Percentiles rank a stretch among this genome's conserved stretches.
phyloP scores from a whole-genome alignment of 208 protist genomes.

The Naegleria gruberi region DNA sequence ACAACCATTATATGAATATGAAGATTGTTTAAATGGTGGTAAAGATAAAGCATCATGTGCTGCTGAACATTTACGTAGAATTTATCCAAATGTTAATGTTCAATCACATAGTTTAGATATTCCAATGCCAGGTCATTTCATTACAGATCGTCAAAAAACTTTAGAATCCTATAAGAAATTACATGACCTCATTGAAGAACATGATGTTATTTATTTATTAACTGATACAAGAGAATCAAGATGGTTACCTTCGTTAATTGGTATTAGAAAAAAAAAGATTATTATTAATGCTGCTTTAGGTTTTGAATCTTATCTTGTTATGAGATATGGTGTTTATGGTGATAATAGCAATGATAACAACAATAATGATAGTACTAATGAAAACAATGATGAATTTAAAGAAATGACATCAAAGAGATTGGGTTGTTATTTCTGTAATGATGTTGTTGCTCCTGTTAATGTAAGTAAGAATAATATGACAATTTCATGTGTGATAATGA shows the following conservation, averaged over 20 bases:
- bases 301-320: constrained; percentile 94
- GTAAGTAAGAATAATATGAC: neutral
- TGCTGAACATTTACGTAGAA: constrained; percentile 17
- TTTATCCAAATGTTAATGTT: constrained; percentile 8
- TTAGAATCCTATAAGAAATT: constrained; percentile 50
- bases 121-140: constrained; percentile 17
- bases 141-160: constrained; percentile 31
- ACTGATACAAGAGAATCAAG: constrained; percentile 90
- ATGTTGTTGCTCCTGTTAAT: constrained; percentile 78
- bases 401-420: constrained; percentile 32
- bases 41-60: constrained; percentile 28
- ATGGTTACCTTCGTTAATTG: constrained; percentile 92
- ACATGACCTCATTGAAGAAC: constrained; percentile 57
- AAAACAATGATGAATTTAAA: neutral
- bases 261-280: constrained; percentile 62
- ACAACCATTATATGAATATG: constrained; percentile 56
- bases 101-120: neutral
- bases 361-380: neutral
- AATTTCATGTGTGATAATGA: too few species aligned
- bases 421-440: constrained; percentile 97
- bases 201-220: constrained; percentile 94
- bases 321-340: constrained; percentile 80
- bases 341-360: neutral
- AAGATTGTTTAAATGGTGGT: constrained; percentile 45
- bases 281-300: constrained; percentile 91